Evolutionary conservation across 371 early-diverging fungal species (phyloP).

Genomic region (Syncephalastrum monosporum): DNA sequence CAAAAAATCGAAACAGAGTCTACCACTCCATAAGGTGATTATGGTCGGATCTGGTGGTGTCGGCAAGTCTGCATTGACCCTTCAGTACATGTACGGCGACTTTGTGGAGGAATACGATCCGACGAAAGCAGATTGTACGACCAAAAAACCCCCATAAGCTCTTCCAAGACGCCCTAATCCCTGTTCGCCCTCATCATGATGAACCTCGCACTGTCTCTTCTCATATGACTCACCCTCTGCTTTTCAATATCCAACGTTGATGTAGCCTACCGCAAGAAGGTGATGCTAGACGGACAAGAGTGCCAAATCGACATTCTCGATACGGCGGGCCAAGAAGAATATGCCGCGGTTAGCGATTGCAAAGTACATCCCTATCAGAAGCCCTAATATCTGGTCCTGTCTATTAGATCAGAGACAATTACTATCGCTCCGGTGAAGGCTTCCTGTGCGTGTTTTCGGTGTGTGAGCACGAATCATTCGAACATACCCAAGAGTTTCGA

Average conservation of each 20-base stretch:
- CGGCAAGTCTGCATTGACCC: slow-evolving; percentile 85
- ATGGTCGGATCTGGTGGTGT: slow-evolving; percentile 92
- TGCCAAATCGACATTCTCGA: slow-evolving; percentile 88
- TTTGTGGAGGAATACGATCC: slow-evolving; percentile 94
- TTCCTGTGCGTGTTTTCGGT: slow-evolving; percentile 85
- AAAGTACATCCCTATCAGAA: not conserved
- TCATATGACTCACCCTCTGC: not conserved
- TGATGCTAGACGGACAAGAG: slow-evolving; percentile 63
- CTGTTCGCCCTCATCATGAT: not conserved
- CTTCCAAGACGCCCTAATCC: not conserved
- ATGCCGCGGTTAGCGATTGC: slow-evolving; percentile 57
- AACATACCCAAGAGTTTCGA: slow-evolving; percentile 78
- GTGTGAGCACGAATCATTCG: slow-evolving; percentile 78
- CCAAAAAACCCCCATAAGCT: not conserved
- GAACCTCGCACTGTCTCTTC: not conserved
- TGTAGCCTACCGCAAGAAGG: slow-evolving; percentile 64
- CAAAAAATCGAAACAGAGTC: slow-evolving; percentile 47
- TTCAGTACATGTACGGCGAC: slow-evolving; percentile 89
- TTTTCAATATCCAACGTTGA: not conserved
- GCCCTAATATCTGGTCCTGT: slow-evolving; percentile 1
- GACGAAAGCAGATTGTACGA: slow-evolving; percentile 78
- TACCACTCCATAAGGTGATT: slow-evolving; percentile 81
- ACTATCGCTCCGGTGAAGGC: slow-evolving; percentile 86
- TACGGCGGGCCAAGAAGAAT: slow-evolving; percentile 91
- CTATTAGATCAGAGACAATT: slow-evolving; percentile 80